Percentiles rank a stretch among this genome's conserved stretches.
Conservation (phyloP, 441 rosid genomes). For the Raphanus hybrid region DNA sequence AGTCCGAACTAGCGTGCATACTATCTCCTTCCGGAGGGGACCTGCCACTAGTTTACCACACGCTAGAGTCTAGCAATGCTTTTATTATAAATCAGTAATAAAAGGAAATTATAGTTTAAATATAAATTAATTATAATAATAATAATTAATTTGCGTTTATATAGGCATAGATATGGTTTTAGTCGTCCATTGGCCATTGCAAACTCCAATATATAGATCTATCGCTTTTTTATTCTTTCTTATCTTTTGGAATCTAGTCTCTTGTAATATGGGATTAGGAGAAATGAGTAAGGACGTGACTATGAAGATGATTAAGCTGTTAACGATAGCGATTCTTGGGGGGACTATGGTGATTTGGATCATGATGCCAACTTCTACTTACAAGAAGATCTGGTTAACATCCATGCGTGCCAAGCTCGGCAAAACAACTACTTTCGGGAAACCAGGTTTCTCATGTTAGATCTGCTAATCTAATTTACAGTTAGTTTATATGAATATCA, state of each 20-base stretch:
- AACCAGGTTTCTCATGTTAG: slow-evolving; percentile 45
- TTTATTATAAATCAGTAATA: background rate
- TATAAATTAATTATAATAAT: background rate
- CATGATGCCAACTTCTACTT: slow-evolving; percentile 59
- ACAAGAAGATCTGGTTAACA: slow-evolving; percentile 40
- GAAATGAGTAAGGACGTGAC: slow-evolving; percentile 26
- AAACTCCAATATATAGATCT: slow-evolving; percentile 7
- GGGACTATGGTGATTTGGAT: slow-evolving; percentile 66
- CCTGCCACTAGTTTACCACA: slow-evolving; percentile 10
- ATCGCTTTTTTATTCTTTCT: background rate
- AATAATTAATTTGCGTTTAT: background rate
- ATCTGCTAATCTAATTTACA: background rate
- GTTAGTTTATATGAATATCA: background rate
- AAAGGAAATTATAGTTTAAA: slow-evolving; percentile 2
- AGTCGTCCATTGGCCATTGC: background rate
- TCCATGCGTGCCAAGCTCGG: slow-evolving; percentile 36
- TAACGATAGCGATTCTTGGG: slow-evolving; percentile 38
- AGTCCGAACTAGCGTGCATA: background rate
- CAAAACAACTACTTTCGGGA: slow-evolving; percentile 46
- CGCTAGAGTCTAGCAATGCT: background rate
- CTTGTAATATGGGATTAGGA: slow-evolving; percentile 16
- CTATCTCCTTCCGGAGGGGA: background rate
- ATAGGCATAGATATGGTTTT: background rate
- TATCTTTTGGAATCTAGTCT: slow-evolving; percentile 12
- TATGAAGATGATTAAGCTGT: slow-evolving; percentile 38